Evolutionary conservation across 306 rosid species (phyloP).

Genomic region (Gleditsia sinensis): DNA sequence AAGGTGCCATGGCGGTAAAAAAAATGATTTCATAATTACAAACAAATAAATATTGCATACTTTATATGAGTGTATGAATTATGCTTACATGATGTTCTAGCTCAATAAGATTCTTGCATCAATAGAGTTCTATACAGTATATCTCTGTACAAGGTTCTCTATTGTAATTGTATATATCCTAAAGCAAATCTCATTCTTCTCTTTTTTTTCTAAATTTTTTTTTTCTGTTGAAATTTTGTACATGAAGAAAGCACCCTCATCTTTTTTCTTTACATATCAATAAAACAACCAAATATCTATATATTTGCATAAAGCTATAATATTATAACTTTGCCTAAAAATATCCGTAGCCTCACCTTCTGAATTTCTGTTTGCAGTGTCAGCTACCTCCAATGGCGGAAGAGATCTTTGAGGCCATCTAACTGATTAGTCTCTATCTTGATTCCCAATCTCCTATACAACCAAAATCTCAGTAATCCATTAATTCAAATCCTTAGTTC

Average conservation of each 20-base stretch:
- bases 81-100: neutral
- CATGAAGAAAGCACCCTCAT: conserved; percentile 35
- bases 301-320: conserved; percentile 5
- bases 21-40: neutral
- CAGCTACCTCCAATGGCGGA: conserved; percentile 22
- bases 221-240: conserved; percentile 25
- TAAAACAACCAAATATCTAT: conserved; percentile 19
- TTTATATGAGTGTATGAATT: neutral
- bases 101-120: conserved; percentile 18
- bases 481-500: conserved; percentile 5
- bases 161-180: neutral
- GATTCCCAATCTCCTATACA: conserved; percentile 21
- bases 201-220: neutral
- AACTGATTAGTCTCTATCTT: conserved; percentile 12
- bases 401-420: conserved; percentile 21
- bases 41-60: neutral
- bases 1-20: neutral
- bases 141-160: conserved; percentile 9
- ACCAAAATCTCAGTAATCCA: conserved; percentile 33
- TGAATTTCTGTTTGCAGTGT: neutral
- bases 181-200: conserved; percentile 11
- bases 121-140: conserved; percentile 19
- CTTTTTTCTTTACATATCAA: conserved; percentile 35
- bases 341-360: conserved; percentile 35
- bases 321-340: conserved; percentile 8